phyloP scores from a whole-genome alignment of 2,329 filamentous ascomycete species.

The Pseudogymnoascus sp. region DNA sequence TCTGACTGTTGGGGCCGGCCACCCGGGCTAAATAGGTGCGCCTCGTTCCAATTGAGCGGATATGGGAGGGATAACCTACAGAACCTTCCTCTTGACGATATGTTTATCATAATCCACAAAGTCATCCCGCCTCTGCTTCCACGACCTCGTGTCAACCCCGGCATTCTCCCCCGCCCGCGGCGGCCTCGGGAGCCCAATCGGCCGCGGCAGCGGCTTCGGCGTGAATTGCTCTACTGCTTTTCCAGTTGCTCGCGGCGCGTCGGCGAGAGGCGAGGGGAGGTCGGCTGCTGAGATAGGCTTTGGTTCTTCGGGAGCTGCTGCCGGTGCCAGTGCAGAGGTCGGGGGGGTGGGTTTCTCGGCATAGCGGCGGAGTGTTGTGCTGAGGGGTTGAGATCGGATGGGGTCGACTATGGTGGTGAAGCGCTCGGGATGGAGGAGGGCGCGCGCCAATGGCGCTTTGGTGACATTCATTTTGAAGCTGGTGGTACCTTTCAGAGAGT shows the following conservation, averaged over 20 bases:
- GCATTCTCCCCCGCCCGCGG: slow-evolving; percentile 75
- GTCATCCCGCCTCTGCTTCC: slow-evolving; percentile 65
- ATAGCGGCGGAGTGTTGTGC: slow-evolving; percentile 1
- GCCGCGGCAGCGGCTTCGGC: slow-evolving; percentile 55
- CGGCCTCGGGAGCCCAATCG: slow-evolving; percentile 72
- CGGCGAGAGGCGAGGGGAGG: slow-evolving; percentile 40
- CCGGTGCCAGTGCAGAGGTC: slow-evolving; percentile 8
- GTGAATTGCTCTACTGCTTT: slow-evolving; percentile 47
- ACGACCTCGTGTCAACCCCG: slow-evolving; percentile 60
- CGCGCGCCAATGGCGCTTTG: neutral
- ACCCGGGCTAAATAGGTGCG: neutral
- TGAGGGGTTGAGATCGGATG: neutral
- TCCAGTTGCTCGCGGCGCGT: slow-evolving; percentile 54
- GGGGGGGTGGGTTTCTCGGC: neutral
- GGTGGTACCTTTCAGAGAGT: neutral
- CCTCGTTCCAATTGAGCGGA: neutral
- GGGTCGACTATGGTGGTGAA: neutral
- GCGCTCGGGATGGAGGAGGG: neutral
- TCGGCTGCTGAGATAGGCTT: slow-evolving; percentile 13
- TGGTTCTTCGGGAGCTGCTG: slow-evolving; percentile 10
- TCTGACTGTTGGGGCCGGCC: neutral
- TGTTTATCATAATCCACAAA: slow-evolving; percentile 83
- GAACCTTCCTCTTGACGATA: slow-evolving; percentile 61
- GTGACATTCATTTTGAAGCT: neutral
- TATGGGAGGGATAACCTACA: slow-evolving; percentile 43